Conservation (phyloP, 225 moss, liverwort and hornwort species). For the Lunularia cruciata region DNA sequence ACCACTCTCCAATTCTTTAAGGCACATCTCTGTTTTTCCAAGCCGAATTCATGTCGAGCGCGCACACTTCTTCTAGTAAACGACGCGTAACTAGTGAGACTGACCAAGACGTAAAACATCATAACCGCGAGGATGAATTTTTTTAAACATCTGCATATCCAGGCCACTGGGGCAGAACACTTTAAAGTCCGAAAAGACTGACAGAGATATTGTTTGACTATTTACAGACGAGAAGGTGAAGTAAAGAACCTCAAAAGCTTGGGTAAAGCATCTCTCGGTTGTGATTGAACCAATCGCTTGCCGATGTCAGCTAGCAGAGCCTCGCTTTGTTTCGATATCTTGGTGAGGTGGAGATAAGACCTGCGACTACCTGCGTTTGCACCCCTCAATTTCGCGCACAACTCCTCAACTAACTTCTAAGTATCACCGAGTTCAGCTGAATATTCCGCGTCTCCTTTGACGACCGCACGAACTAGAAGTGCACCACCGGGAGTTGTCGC, state of each 20-base stretch:
- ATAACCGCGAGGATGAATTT: no score
- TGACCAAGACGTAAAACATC: no score
- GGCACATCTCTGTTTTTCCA: no score
- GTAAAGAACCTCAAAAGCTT: constrained; percentile 69
- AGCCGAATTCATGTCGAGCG: no score
- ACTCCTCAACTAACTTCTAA: constrained; percentile 19
- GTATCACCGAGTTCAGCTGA: not conserved
- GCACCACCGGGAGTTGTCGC: not conserved
- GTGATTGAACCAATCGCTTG: constrained; percentile 58
- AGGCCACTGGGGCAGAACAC: no score
- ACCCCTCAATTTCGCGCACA: constrained; percentile 10
- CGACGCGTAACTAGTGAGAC: no score
- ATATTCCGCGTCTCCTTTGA: not conserved
- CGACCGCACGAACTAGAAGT: not conserved
- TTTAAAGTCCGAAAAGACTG: no score
- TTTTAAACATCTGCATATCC: no score
- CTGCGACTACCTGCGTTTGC: constrained; percentile 14
- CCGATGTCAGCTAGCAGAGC: constrained; percentile 73
- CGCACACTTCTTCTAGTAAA: no score
- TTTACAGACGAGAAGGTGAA: not conserved
- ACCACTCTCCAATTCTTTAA: no score
- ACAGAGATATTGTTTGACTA: no score
- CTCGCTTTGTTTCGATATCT: constrained; percentile 69
- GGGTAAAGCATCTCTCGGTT: constrained; percentile 70
- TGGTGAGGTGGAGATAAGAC: not conserved